Evolutionary conservation across 2,329 filamentous ascomycete genomes (phyloP).

Genomic region (Penicillium italicum): DNA sequence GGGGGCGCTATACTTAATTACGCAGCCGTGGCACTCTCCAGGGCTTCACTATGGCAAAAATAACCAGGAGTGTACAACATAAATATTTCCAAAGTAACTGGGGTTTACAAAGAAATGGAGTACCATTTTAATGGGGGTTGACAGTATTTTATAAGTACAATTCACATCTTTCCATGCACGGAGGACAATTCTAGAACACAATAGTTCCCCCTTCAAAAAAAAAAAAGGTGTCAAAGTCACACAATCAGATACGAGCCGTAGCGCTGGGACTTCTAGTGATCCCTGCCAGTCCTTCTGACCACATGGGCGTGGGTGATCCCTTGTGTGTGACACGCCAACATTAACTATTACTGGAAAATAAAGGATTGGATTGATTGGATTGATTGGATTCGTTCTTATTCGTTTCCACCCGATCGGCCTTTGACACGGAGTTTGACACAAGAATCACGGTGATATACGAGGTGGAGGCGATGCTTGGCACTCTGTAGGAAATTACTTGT

Average conservation of each 20-base stretch:
- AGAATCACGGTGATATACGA: constrained; percentile 4
- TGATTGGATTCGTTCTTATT: neutral
- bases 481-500: neutral
- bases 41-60: no score
- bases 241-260: constrained; percentile 5
- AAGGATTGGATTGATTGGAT: neutral
- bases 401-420: constrained; percentile 1
- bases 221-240: neutral
- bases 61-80: no score
- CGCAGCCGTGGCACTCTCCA: no score
- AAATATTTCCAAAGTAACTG: no score
- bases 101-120: no score
- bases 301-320: constrained; percentile 12
- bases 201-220: neutral
- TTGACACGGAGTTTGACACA: constrained; percentile 6
- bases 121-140: no score
- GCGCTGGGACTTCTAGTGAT: neutral
- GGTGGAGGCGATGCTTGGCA: neutral
- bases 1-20: no score
- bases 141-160: neutral
- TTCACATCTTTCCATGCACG: neutral
- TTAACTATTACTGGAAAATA: neutral
- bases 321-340: constrained; percentile 2
- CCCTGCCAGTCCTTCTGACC: constrained; percentile 9
- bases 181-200: neutral